Conservation (phyloP, 495 filamentous ascomycete genomes). For the Tuber umbilicatum region DNA sequence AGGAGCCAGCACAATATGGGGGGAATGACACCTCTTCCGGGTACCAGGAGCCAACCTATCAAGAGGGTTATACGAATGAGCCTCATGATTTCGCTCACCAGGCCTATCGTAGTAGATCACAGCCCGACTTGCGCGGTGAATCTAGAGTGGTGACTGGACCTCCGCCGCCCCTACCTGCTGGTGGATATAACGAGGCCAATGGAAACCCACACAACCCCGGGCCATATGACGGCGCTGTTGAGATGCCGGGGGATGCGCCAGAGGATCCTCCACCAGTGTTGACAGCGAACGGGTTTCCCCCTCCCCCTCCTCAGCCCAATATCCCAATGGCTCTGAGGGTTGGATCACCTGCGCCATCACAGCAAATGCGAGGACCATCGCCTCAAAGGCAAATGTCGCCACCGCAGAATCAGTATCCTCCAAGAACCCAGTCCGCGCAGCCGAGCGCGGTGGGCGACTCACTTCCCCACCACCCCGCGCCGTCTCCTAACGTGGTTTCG, state of each 20-base stretch:
- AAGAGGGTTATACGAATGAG: slow-evolving; percentile 15
- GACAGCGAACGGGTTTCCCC: slow-evolving; percentile 38
- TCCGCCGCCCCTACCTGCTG: slow-evolving; percentile 13
- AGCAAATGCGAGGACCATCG: slow-evolving; percentile 11
- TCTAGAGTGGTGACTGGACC: slow-evolving; percentile 38
- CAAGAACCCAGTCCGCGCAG: slow-evolving; percentile 14
- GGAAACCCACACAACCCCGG: slow-evolving; percentile 37
- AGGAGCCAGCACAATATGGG: not conserved
- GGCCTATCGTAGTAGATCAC: slow-evolving; percentile 54
- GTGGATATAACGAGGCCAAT: slow-evolving; percentile 43
- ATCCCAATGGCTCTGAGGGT: slow-evolving; percentile 29
- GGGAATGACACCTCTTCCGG: not conserved
- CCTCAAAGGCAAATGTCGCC: slow-evolving; percentile 6
- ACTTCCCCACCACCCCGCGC: slow-evolving; percentile 38
- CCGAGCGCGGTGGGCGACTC: slow-evolving; percentile 25
- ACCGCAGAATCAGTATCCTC: slow-evolving; percentile 15
- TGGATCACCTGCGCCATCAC: slow-evolving; percentile 23
- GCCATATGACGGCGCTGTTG: slow-evolving; percentile 28
- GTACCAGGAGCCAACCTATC: not conserved
- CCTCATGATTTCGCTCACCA: slow-evolving; percentile 44
- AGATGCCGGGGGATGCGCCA: slow-evolving; percentile 21
- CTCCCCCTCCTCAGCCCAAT: slow-evolving; percentile 42
- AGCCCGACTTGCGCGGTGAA: slow-evolving; percentile 56
- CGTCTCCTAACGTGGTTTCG: slow-evolving; percentile 42
- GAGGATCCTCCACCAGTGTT: slow-evolving; percentile 17